Evolutionary conservation across 2,329 filamentous ascomycete species (phyloP).

Genomic region (Hypomyces rosellus): DNA sequence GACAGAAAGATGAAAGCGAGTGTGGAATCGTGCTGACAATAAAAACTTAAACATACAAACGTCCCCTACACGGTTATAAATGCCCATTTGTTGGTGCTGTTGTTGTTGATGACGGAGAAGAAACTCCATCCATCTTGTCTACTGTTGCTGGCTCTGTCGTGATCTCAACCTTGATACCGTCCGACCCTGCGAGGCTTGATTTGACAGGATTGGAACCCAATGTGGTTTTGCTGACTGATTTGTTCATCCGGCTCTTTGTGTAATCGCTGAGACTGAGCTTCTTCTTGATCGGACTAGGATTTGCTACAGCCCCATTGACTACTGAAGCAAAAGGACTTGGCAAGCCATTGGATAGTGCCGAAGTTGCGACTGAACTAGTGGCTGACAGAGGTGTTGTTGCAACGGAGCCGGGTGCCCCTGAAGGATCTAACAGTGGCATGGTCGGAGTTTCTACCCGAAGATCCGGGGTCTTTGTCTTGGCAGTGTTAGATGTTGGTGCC

Average conservation of each 20-base stretch:
- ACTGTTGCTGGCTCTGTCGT: conserved; percentile 24
- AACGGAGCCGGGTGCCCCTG: conserved; percentile 27
- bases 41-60: conserved; percentile 20
- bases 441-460: conserved; percentile 52
- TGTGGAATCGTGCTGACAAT: conserved; percentile 7
- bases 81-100: conserved; percentile 23
- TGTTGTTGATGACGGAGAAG: conserved; percentile 15
- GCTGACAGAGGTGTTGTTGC: conserved; percentile 43
- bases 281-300: conserved; percentile 59
- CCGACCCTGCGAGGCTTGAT: conserved; percentile 28
- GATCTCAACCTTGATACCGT: conserved; percentile 32
- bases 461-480: conserved; percentile 38
- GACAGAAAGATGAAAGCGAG: conserved; percentile 13
- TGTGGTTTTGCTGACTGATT: conserved; percentile 37
- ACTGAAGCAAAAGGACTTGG: conserved; percentile 37
- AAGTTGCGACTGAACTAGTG: conserved; percentile 38
- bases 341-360: conserved; percentile 39
- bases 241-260: conserved; percentile 52
- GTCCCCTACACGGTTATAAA: conserved; percentile 19
- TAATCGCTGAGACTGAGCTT: conserved; percentile 63
- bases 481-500: not conserved
- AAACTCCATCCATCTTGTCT: conserved; percentile 23
- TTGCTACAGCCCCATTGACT: conserved; percentile 38
- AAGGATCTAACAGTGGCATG: conserved; percentile 42
- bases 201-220: conserved; percentile 25